phyloP scores from a whole-genome alignment of 2,329 filamentous ascomycete genomes.

The Diaporthe citriasiana region DNA sequence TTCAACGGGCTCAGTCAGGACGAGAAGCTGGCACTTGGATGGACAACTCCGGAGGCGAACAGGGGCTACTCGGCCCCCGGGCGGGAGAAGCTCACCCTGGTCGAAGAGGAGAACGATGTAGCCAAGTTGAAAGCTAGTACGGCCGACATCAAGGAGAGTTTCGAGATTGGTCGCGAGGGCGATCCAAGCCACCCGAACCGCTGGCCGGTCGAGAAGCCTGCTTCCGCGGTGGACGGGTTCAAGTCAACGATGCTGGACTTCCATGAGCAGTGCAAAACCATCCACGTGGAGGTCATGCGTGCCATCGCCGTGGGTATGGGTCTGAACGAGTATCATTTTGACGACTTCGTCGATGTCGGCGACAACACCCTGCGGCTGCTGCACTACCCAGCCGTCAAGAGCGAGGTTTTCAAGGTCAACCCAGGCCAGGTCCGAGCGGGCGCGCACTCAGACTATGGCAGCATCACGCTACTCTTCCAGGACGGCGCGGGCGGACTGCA shows the following conservation, averaged over 20 bases:
- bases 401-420: slow-evolving; percentile 75
- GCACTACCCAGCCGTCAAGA: slow-evolving; percentile 80
- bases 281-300: slow-evolving; percentile 86
- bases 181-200: slow-evolving; percentile 77
- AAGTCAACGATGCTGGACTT: slow-evolving; percentile 81
- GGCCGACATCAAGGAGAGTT: slow-evolving; percentile 76
- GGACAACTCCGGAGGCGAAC: slow-evolving; percentile 81
- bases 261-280: slow-evolving; percentile 77
- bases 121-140: slow-evolving; percentile 68
- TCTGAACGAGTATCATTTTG: slow-evolving; percentile 80
- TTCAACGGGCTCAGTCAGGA: slow-evolving; percentile 72
- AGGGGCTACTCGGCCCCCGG: slow-evolving; percentile 80
- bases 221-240: slow-evolving; percentile 69
- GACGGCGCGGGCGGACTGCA: slow-evolving; percentile 69
- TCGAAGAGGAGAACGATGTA: slow-evolving; percentile 68
- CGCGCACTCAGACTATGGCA: slow-evolving; percentile 79
- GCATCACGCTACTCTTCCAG: slow-evolving; percentile 74
- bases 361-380: slow-evolving; percentile 81
- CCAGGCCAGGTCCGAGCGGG: slow-evolving; percentile 82
- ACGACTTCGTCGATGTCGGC: slow-evolving; percentile 77
- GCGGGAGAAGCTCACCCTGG: slow-evolving; percentile 77
- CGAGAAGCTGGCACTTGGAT: slow-evolving; percentile 76
- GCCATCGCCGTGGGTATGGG: slow-evolving; percentile 88
- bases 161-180: slow-evolving; percentile 74
- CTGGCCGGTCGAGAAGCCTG: slow-evolving; percentile 74